phyloP scores from a whole-genome alignment of 179 eudicot genomes.

The Carnegiea gigantea region DNA sequence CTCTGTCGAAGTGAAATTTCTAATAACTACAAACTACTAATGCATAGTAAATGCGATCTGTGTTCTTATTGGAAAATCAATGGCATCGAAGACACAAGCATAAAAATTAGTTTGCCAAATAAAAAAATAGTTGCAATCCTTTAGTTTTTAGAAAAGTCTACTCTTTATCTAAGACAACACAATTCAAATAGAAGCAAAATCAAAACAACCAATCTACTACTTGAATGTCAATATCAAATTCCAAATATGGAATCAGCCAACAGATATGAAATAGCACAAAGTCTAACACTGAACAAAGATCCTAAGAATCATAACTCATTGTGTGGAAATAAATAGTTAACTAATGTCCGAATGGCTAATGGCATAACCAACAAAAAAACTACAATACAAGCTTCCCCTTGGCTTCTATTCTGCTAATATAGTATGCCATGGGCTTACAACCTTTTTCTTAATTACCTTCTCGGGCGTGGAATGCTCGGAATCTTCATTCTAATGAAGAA shows the following conservation, averaged over 20 bases:
- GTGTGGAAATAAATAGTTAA: neutral
- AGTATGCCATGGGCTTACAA: conserved; percentile 48
- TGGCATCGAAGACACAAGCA: too few relatives aligned
- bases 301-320: neutral
- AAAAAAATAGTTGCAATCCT: too few relatives aligned
- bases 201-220: neutral
- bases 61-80: too few relatives aligned
- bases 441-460: conserved; percentile 44
- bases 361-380: neutral
- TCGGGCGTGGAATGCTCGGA: conserved; percentile 26
- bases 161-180: neutral
- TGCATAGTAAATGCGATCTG: too few relatives aligned
- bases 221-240: neutral
- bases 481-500: conserved; percentile 56
- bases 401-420: conserved; percentile 16
- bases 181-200: neutral
- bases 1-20: too few relatives aligned
- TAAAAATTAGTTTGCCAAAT: too few relatives aligned
- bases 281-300: neutral
- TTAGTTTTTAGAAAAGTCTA: too few relatives aligned
- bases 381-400: conserved; percentile 21
- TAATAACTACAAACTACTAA: too few relatives aligned
- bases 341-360: neutral
- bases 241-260: neutral
- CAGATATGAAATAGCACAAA: neutral